Base-by-base conservation (phyloP, 2,329 filamentous ascomycete species). In the Fusarium pseudograminearum region DNA sequence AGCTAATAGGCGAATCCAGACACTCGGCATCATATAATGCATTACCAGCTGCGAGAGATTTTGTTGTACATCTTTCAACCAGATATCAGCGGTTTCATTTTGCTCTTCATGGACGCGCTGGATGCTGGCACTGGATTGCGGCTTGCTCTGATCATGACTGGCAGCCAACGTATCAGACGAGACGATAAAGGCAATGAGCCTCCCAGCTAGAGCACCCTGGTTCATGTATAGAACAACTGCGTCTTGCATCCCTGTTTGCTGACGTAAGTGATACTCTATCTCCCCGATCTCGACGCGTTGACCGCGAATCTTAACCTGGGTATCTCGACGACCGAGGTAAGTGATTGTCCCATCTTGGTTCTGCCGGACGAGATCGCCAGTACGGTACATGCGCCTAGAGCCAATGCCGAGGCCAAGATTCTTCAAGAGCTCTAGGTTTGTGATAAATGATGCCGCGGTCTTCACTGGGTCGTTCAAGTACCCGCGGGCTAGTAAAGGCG, bases 11-110 rank as follows among this genome's bases (percentile, higher is more conserved):
- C 24, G 24, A 40, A 52, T 22, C 48, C 48, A 52, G 48, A 52
- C 34, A 40, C 48, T 52, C 24, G 48, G 48, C 48, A 52, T 30
- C 48, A 52, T 52, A 40, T 52, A 52, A 40, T 52, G 48, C 48
- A 52, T 52, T 16, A 52, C 48, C 18, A 52, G 34, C 48, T 52
- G 48, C 8, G 48, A 52, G n/a, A 52, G 48, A 40, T 52, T 52
- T 14, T 40, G 48, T 18, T 52, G 48, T 30, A 52, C 34, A n/a
- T 31, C 48, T 40, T 18, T 52, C 48, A 52, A 22, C 48, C 48
- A 52, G 12, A 52, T 22, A 28, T 22, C 24, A 52, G 34, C 14
- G 14, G 24, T 18, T 52, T 30, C 34, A 22, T 30, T 30, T 30
- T 40, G 48, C 34, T 52, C 48, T 16, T 52, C 48, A 7, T 18